Conservation (phyloP, 1,139 yeast genomes). For the Debaryomyces subglobosus region DNA sequence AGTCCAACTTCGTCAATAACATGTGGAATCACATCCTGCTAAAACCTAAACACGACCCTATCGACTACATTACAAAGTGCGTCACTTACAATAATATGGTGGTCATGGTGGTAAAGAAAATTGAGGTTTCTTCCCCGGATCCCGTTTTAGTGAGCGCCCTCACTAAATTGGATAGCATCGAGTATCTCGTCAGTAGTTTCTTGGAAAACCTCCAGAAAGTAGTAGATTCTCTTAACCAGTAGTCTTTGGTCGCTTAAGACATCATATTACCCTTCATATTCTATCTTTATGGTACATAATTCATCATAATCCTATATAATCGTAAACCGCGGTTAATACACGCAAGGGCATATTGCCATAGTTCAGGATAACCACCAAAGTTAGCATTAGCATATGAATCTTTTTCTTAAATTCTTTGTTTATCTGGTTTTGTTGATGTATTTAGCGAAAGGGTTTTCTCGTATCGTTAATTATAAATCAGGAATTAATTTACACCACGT, state of each 20-base stretch:
- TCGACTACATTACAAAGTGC: constrained; percentile 49
- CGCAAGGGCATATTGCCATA: not conserved
- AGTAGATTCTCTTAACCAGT: constrained; percentile 2
- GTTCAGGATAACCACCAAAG: constrained; percentile 6
- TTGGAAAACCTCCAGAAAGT: constrained; percentile 21
- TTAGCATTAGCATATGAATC: constrained; percentile 2
- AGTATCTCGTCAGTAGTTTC: constrained; percentile 37
- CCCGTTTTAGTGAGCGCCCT: constrained; percentile 48
- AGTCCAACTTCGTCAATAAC: constrained; percentile 22
- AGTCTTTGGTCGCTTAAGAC: not conserved
- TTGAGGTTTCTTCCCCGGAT: constrained; percentile 49
- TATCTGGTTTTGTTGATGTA: constrained; percentile 9
- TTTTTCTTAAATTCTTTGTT: constrained; percentile 1
- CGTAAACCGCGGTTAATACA: constrained; percentile 7
- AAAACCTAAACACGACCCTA: constrained; percentile 37
- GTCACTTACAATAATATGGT: constrained; percentile 44
- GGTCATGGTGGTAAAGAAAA: constrained; percentile 46
- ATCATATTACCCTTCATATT: not conserved
- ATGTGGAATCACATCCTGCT: constrained; percentile 35
- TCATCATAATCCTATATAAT: not conserved
- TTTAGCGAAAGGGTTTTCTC: constrained; percentile 6
- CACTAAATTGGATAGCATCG: constrained; percentile 48
- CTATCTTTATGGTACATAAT: not conserved
- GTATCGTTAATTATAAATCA: constrained; percentile 4
- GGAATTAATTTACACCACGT: not conserved